Evolutionary conservation across 441 rosid genomes (phyloP).

Genomic region (Flueggea neowawraea): DNA sequence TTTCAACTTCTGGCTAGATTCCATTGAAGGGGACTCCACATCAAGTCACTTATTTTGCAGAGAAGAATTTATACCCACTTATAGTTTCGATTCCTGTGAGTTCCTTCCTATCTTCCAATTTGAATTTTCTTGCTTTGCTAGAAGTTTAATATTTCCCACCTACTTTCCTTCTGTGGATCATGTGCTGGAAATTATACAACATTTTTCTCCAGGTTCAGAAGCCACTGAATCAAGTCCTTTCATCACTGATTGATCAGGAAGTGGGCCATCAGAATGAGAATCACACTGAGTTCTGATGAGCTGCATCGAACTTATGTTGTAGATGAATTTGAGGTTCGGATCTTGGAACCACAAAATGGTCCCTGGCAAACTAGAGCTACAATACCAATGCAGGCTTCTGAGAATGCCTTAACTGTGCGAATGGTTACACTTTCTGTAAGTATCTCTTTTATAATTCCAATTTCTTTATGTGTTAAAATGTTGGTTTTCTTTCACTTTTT

Average conservation of each 20-base stretch:
- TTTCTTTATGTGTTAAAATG: too few species aligned
- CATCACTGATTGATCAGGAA: conserved; percentile 95
- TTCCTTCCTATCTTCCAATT: conserved; percentile 12
- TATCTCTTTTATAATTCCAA: conserved; percentile 7
- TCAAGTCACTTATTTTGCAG: conserved; percentile 94
- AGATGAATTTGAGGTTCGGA: conserved; percentile 93
- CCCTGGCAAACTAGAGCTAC: conserved; percentile 97
- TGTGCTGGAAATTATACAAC: conserved; percentile 3
- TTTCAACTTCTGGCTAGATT: conserved; percentile 48
- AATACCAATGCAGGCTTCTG: conserved; percentile 96
- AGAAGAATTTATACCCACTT: conserved; percentile 86
- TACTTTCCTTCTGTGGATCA: too few species aligned
- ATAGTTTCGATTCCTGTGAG: conserved; percentile 96
- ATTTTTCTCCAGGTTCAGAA: conserved; percentile 62
- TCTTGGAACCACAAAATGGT: conserved; percentile 89
- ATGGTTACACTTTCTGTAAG: conserved; percentile 91
- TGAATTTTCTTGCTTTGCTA: conserved; percentile 14
- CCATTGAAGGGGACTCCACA: conserved; percentile 98
- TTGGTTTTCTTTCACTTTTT: too few species aligned
- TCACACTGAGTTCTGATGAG: conserved; percentile 82
- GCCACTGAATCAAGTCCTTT: conserved; percentile 91
- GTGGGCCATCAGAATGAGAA: conserved; percentile 89
- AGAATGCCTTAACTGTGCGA: conserved; percentile 93
- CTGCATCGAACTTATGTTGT: conserved; percentile 71
- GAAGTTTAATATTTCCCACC: too few species aligned